A percentile compares a stretch with the other conserved stretches of the same genome.
Conservation (phyloP, 306 rosid species). For the Trifolium pratense region DNA sequence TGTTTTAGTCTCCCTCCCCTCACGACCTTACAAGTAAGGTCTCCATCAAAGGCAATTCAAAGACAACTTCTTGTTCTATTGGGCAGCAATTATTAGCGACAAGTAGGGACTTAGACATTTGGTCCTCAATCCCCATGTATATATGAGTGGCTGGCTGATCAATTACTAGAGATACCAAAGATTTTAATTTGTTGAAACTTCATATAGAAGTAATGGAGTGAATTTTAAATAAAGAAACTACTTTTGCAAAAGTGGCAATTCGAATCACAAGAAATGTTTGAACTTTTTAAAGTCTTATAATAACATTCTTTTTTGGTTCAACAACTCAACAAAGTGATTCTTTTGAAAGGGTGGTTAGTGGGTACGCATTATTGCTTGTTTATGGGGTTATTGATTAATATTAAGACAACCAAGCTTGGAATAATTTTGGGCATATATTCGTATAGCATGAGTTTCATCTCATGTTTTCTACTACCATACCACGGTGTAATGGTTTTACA, state of each 20-base stretch:
- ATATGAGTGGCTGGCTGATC: conserved; percentile 1
- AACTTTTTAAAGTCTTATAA: conserved; percentile 1
- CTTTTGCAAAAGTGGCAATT: conserved; percentile 34
- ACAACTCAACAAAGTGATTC: conserved; percentile 32
- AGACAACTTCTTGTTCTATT: background rate
- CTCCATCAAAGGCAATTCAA: background rate
- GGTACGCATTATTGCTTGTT: conserved; percentile 16
- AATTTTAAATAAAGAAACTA: conserved; percentile 22
- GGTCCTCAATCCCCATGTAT: background rate
- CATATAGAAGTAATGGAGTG: conserved; percentile 29
- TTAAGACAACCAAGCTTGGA: conserved; percentile 26
- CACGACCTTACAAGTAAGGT: too few relatives aligned
- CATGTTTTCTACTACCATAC: background rate
- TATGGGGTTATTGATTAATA: background rate
- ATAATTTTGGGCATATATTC: conserved; percentile 34
- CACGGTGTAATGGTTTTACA: background rate
- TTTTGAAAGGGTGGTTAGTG: conserved; percentile 36
- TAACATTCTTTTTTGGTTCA: background rate
- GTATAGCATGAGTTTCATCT: background rate
- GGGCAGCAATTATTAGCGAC: background rate
- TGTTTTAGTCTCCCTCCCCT: too few relatives aligned
- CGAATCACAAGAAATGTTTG: conserved; percentile 29
- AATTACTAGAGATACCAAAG: background rate
- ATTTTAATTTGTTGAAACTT: conserved; percentile 18
- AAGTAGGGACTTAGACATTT: background rate